A percentile compares a stretch with the other conserved stretches of the same genome.
Conservation (phyloP, 1,284 basidiomycete genomes). For the Ceratobasidium sp. region DNA sequence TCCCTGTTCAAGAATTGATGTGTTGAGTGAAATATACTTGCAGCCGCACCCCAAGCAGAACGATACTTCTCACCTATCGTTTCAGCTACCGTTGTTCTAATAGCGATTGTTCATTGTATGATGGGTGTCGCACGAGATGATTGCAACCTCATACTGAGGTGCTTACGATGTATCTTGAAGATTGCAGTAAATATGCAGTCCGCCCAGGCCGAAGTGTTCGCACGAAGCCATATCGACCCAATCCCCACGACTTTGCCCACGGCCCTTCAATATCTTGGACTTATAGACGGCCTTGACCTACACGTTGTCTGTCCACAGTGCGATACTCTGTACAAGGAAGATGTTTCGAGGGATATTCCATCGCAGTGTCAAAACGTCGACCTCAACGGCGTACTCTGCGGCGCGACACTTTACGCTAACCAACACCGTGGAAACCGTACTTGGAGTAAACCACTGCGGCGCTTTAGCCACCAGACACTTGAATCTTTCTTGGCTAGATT, state of each 20-base stretch:
- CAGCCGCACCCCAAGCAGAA: not conserved
- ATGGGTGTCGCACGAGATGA: slow-evolving; percentile 18
- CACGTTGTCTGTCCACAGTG: not conserved
- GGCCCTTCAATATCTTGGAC: not conserved
- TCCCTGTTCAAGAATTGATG: not conserved
- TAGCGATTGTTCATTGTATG: slow-evolving; percentile 7
- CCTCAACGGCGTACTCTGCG: not conserved
- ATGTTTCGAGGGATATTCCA: not conserved
- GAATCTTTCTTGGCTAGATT: slow-evolving; percentile 17
- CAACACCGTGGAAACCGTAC: not conserved
- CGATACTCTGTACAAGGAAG: not conserved
- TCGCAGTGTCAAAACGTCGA: not conserved
- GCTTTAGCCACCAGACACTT: slow-evolving; percentile 21
- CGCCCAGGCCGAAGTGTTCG: not conserved
- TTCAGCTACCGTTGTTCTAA: not conserved
- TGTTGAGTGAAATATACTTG: no score
- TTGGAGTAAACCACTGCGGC: slow-evolving; percentile 13
- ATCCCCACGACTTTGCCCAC: not conserved
- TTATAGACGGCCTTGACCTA: not conserved
- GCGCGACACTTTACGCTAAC: not conserved
- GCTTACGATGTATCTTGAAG: not conserved
- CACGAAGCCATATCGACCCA: not conserved
- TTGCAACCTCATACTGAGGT: not conserved
- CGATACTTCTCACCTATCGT: not conserved
- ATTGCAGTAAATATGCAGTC: not conserved